phyloP scores from a whole-genome alignment of 2,329 filamentous ascomycete species.

The Fusarium nisikadoi region DNA sequence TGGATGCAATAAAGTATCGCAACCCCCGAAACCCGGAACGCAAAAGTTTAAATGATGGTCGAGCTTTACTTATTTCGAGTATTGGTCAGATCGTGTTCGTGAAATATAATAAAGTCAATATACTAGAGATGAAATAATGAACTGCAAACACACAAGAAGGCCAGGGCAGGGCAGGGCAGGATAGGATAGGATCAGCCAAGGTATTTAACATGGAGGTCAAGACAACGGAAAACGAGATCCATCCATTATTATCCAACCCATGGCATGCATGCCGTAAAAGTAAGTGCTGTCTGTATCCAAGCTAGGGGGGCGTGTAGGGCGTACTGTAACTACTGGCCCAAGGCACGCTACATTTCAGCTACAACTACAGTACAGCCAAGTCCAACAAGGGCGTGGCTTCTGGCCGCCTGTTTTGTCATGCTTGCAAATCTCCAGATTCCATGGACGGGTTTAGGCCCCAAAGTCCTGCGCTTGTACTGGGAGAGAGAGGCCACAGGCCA shows the following conservation, averaged over 20 bases:
- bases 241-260: conserved; percentile 10
- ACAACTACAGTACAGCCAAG: conserved; percentile 5
- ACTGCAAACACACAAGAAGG: background rate
- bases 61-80: background rate
- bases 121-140: background rate
- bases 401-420: conserved; percentile 38
- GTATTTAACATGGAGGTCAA: conserved; percentile 34
- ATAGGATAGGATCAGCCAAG: conserved; percentile 18
- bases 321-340: background rate
- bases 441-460: conserved; percentile 4
- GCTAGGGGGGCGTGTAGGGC: conserved; percentile 26
- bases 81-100: background rate
- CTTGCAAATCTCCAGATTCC: conserved; percentile 43
- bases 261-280: background rate
- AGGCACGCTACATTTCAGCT: background rate
- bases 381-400: conserved; percentile 31
- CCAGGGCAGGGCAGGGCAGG: background rate
- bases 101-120: background rate
- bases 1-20: conserved; percentile 24
- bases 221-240: conserved; percentile 29
- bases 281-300: background rate
- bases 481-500: background rate
- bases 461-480: background rate
- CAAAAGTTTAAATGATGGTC: conserved; percentile 4
- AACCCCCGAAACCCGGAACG: conserved; percentile 37